These are phyloP conservation scores for Fraxinus quadrangulata DNA, from an alignment of 257 asterid genomes.

Conservation along the genomic window DNA sequence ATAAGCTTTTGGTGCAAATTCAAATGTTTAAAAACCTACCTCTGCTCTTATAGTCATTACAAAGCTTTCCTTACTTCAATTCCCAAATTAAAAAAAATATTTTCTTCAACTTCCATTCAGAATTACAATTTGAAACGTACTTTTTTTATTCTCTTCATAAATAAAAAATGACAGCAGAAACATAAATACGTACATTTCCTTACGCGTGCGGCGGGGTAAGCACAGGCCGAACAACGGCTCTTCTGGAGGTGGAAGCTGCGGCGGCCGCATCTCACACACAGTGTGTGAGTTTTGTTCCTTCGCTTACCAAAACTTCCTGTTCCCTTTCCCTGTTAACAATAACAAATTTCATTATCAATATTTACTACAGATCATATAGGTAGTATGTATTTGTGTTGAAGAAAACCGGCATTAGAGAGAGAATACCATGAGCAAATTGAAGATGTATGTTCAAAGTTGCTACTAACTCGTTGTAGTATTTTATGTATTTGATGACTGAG, in stretches of 20 bases:
- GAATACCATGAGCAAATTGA: constrained; percentile 1
- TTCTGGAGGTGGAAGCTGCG: constrained; percentile 39
- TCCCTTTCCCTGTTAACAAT: constrained; percentile 26
- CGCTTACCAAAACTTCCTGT: constrained; percentile 37
- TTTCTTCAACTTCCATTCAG: neutral
- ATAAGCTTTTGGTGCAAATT: neutral
- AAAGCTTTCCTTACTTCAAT: neutral
- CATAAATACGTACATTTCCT: constrained; percentile 20
- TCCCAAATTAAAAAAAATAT: too few species aligned
- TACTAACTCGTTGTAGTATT: neutral
- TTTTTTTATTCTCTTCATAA: too few species aligned
- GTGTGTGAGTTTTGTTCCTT: constrained; percentile 37
- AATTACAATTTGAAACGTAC: neutral
- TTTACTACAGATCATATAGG: neutral
- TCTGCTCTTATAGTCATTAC: neutral
- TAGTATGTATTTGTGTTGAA: neutral
- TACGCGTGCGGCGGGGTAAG: constrained; percentile 30
- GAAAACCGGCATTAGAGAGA: neutral
- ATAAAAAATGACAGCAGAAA: neutral
- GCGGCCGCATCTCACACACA: constrained; percentile 34
- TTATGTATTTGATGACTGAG: neutral
- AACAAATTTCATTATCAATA: neutral
- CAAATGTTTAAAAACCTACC: neutral
- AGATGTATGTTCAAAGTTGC: neutral
- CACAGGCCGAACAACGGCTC: constrained; percentile 34